These are phyloP conservation scores for Trichoderma breve DNA, from an alignment of 2,329 filamentous ascomycete genomes.

Conservation along the genomic window DNA sequence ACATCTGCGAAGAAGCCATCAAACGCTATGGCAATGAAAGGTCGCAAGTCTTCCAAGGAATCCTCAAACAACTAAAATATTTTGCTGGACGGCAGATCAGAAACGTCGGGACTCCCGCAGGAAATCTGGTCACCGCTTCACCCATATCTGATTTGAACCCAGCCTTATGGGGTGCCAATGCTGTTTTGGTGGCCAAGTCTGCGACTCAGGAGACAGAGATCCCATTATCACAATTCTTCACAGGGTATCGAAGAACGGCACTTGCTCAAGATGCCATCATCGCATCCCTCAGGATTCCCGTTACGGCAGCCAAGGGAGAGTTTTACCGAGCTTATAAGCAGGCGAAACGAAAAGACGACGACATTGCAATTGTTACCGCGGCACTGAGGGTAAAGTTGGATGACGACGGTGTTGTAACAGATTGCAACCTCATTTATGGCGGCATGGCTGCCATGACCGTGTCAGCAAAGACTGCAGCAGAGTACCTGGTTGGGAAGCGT, in stretches of 20 bases:
- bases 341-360: slow-evolving; percentile 94
- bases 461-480: slow-evolving; percentile 75
- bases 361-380: slow-evolving; percentile 95
- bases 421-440: slow-evolving; percentile 81
- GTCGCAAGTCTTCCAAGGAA: slow-evolving; percentile 82
- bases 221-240: slow-evolving; percentile 92
- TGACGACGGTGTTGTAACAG: slow-evolving; percentile 66
- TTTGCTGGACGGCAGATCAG: slow-evolving; percentile 95
- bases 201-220: slow-evolving; percentile 72
- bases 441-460: slow-evolving; percentile 93
- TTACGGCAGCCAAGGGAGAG: slow-evolving; percentile 72
- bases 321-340: slow-evolving; percentile 92
- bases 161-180: slow-evolving; percentile 83
- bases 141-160: slow-evolving; percentile 97
- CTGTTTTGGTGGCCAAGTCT: slow-evolving; percentile 77
- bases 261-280: slow-evolving; percentile 80
- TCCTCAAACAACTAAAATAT: slow-evolving; percentile 89
- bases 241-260: slow-evolving; percentile 82
- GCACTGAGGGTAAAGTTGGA: slow-evolving; percentile 74
- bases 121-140: slow-evolving; percentile 89
- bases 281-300: slow-evolving; percentile 79
- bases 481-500: slow-evolving; percentile 72
- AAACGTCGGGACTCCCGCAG: slow-evolving; percentile 95
- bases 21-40: slow-evolving; percentile 69
- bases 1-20: slow-evolving; percentile 76